Base-by-base conservation (phyloP, 2,329 filamentous ascomycete species). In the Fusarium subtropicale region DNA sequence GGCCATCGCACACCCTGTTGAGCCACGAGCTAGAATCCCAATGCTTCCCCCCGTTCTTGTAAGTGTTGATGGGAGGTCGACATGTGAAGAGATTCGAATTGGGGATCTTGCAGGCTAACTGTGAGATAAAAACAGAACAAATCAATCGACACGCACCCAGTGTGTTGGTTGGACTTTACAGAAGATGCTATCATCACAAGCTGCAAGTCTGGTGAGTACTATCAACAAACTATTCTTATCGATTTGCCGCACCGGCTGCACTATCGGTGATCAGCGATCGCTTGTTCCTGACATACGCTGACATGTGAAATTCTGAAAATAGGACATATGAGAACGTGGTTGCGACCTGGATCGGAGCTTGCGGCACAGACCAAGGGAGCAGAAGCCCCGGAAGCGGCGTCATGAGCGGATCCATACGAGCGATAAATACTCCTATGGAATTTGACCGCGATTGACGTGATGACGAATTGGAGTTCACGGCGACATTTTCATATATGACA, bases 81-180 rank as follows among this genome's bases (percentile, higher is more conserved):
- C 38, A 52, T 31, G 15, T 54, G 42, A 46, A 38, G 12, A 36
- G 41, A 31, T 30, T 34, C 18, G 31, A 42, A 42, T 63, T 53
- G 24, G 53, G 52, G 42, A 22, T 46, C 46, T 45, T 33, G 60
- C 28, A 45, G 55, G 28, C 71, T 75, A 55, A 75, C 65, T 60
- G 16, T 45, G 44, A 60, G 36, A 52, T 38, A 51, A 26, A 38
- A 41, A 38, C 61, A 94, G 84, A 93, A 91, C 48, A 97, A 97
- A 79, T 84, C 87, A 15, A 89, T 97, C 36, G 94, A 97, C 78
- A 88, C 90, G 64, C 93, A 98, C 79, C 94, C 94, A 55, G 84
- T 97, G 46, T 92, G 89, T 78, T 97, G 94, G 91, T 81, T 99
- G 39, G 92, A 90, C n/a, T 99, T 99, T 75, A 94, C 95, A 56